A percentile compares a stretch with the other conserved stretches of the same genome.
Conservation (phyloP, 306 rosid genomes). For the Medicago arabica region DNA sequence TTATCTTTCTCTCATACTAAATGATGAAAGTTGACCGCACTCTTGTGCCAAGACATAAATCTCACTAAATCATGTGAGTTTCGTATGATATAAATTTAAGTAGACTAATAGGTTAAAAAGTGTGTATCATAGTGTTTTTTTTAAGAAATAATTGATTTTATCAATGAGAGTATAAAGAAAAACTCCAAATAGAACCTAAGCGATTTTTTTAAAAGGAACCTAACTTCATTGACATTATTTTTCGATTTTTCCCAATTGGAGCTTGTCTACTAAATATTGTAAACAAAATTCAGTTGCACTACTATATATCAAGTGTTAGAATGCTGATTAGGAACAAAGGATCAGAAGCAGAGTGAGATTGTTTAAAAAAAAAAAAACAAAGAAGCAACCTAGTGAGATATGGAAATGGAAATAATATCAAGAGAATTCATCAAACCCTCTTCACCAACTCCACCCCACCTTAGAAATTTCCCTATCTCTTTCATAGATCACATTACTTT, state of each 20-base stretch:
- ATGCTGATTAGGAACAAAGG: not conserved
- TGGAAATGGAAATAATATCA: conserved; percentile 45
- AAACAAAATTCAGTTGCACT: not conserved
- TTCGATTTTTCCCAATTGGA: not conserved
- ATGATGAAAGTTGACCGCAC: too few relatives aligned
- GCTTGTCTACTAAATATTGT: not conserved
- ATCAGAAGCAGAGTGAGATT: not conserved
- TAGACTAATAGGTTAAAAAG: too few relatives aligned
- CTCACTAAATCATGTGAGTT: too few relatives aligned
- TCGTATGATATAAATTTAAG: too few relatives aligned
- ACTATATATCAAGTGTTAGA: not conserved
- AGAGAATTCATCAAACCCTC: conserved; percentile 67
- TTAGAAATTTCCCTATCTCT: conserved; percentile 40
- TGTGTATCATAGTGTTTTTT: too few relatives aligned
- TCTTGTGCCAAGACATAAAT: too few relatives aligned
- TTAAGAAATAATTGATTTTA: not conserved
- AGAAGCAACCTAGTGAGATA: not conserved
- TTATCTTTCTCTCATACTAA: too few relatives aligned
- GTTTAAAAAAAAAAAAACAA: too few relatives aligned
- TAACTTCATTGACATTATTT: too few relatives aligned
- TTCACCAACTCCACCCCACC: conserved; percentile 51
- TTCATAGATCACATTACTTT: conserved; percentile 46
- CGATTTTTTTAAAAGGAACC: too few relatives aligned
- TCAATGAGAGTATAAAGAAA: not conserved
- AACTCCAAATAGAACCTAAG: too few relatives aligned